Percentiles rank a stretch among this genome's conserved stretches.
Evolutionary conservation across 2,329 filamentous ascomycete genomes (phyloP).

Genomic region (Cryphonectria nitschkei): DNA sequence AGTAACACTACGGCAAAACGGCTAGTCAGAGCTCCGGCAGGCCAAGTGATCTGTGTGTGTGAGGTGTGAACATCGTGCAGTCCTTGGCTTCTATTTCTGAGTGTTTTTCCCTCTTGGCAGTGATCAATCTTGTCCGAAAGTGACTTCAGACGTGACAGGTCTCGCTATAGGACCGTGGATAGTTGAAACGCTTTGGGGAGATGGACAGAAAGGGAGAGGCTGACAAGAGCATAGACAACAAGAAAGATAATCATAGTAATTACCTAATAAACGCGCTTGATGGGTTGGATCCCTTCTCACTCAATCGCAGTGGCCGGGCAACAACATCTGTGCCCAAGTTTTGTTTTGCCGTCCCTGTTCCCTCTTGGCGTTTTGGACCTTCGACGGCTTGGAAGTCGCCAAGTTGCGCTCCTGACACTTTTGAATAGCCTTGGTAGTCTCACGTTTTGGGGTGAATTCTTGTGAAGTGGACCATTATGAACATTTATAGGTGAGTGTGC

Average conservation of each 20-base stretch:
- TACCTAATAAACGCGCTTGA: not conserved
- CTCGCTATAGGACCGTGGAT: not conserved
- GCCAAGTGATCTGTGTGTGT: conserved; percentile 26
- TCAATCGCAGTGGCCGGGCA: not conserved
- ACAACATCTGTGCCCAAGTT: not conserved
- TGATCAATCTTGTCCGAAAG: conserved; percentile 17
- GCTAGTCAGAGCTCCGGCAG: conserved; percentile 22
- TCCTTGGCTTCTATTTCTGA: conserved; percentile 22
- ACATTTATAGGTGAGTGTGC: not conserved
- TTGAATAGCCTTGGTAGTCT: conserved; percentile 14
- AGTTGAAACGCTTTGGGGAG: conserved; percentile 20
- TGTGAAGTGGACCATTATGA: not conserved
- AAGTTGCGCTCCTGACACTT: conserved; percentile 26
- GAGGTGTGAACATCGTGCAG: conserved; percentile 6
- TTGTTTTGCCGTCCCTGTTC: conserved; percentile 3
- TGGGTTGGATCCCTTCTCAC: too few species aligned
- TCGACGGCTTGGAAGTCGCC: conserved; percentile 22
- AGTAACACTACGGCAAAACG: conserved; percentile 7
- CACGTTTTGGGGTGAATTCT: conserved; percentile 2
- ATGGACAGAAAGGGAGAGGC: conserved; percentile 15
- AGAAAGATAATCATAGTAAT: not conserved
- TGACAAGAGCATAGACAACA: not conserved
- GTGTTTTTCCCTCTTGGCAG: conserved; percentile 18
- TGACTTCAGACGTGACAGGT: conserved; percentile 19
- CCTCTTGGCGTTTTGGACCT: conserved; percentile 26